A percentile compares a stretch with the other conserved stretches of the same genome.
phyloP scores from a whole-genome alignment of 2,329 filamentous ascomycete species.

The Fusarium sp. region DNA sequence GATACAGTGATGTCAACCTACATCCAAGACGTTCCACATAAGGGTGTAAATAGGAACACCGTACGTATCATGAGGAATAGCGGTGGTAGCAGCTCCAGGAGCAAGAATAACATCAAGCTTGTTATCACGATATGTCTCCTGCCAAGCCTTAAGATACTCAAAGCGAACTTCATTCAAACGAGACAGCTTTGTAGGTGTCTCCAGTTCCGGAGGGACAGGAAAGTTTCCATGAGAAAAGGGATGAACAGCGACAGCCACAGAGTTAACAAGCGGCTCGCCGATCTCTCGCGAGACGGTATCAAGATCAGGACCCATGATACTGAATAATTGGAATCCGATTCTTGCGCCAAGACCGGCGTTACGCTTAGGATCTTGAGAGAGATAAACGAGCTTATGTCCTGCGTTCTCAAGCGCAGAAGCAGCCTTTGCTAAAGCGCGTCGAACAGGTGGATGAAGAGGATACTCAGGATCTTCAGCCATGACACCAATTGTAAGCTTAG shows the following conservation, averaged over 20 bases:
- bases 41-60: conserved; percentile 37
- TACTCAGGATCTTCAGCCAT: conserved; percentile 59
- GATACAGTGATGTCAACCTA: neutral
- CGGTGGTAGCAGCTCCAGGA: conserved; percentile 28
- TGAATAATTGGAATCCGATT: conserved; percentile 40
- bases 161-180: conserved; percentile 6
- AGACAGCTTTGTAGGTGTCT: neutral
- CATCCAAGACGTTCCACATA: conserved; percentile 43
- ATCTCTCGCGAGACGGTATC: conserved; percentile 28
- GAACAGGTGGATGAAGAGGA: conserved; percentile 64
- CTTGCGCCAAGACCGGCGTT: conserved; percentile 27
- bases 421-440: conserved; percentile 57
- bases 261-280: conserved; percentile 35
- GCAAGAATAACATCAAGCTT: conserved; percentile 35
- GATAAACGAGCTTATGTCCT: conserved; percentile 58
- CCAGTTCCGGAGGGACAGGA: conserved; percentile 24
- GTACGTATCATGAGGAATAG: conserved; percentile 40
- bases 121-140: conserved; percentile 27
- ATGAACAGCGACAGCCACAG: conserved; percentile 32
- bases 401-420: conserved; percentile 52
- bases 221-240: conserved; percentile 25
- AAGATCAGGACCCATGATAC: conserved; percentile 19
- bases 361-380: conserved; percentile 42
- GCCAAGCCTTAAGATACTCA: conserved; percentile 28
- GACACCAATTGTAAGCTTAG: conserved; percentile 57